Evolutionary conservation across 2,329 filamentous ascomycete species (phyloP).

Genomic region (Alternaria novae-zelandiae): DNA sequence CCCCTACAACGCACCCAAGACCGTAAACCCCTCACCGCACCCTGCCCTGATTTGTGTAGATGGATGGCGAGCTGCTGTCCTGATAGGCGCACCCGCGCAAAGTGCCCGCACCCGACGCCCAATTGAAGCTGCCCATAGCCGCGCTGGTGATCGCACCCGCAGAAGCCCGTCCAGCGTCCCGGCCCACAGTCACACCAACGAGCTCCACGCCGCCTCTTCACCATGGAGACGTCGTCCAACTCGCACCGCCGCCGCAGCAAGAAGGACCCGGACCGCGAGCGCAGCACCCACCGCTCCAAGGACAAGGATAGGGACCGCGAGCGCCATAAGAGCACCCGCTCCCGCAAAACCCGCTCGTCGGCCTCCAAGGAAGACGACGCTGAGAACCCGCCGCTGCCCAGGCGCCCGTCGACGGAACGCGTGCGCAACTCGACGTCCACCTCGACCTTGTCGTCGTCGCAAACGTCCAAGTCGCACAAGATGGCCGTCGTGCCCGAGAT

Average conservation of each 20-base stretch:
- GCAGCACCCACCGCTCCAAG: constrained; percentile 28
- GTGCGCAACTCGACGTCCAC: constrained; percentile 34
- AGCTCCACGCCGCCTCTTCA: constrained; percentile 22
- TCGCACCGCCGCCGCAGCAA: constrained; percentile 45
- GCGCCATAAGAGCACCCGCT: constrained; percentile 34
- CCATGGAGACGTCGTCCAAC: constrained; percentile 44
- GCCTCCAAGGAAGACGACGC: constrained; percentile 34
- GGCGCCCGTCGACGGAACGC: constrained; percentile 36
- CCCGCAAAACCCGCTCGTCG: constrained; percentile 41
- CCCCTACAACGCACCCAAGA: constrained; percentile 14
- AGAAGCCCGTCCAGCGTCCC: constrained; percentile 20
- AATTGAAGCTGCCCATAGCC: constrained; percentile 39
- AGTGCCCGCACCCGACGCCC: constrained; percentile 29
- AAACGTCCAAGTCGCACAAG: constrained; percentile 36
- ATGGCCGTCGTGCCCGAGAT: constrained; percentile 56
- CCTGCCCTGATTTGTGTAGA: constrained; percentile 22
- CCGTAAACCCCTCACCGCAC: constrained; percentile 12
- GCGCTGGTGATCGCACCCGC: constrained; percentile 34
- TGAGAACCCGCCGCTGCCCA: constrained; percentile 23
- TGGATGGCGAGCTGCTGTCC: constrained; percentile 35
- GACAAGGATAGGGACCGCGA: constrained; percentile 35
- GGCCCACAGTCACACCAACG: constrained; percentile 28
- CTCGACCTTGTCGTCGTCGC: constrained; percentile 23
- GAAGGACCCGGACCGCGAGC: constrained; percentile 40
- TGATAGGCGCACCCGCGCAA: constrained; percentile 42